Base-by-base conservation (phyloP, 1,284 basidiomycete genomes). In the Mycena sp. region DNA sequence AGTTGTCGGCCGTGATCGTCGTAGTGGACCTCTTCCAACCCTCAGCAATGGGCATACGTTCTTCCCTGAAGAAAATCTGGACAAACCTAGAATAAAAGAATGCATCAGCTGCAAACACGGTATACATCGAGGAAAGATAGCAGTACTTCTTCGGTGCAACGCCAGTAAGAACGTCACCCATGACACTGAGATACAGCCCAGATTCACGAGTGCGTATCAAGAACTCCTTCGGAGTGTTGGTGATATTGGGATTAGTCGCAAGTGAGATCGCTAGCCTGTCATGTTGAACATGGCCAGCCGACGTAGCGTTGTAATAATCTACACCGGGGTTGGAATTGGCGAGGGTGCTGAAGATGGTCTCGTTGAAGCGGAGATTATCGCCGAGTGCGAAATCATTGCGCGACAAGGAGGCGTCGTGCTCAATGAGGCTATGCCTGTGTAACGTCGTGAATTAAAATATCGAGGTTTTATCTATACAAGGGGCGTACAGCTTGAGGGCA, bases 221-320 rank as follows among this genome's bases (percentile, higher is more conserved):
- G 32, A 65, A 55, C 35, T 69, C 68, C 43, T 69, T 69, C 16
- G 25, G 44, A 21, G 69, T 69, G 40, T 71, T 65, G 29, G 52
- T 61, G 35, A 67, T 38, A 37, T 46, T 52, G 17, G 68, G 68
- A 41, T 71, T 68, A 9, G 21, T 52, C 19, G 32, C 48, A 28
- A 58, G 23, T 7, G 64, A 65, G 28, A 61, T 45, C 6, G 49
- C 62, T n/a, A 69, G 61, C 9, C 69, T 52, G 1, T 62, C 60
- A 6, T 61, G 43, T 51, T 52, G 35, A 14, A 71, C 69, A 7
- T 38, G 57, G 7, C 58, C 68, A 1, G 69, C 69, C 25, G 70
- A 71, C 6, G 69, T 67, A n/a, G 60, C 38, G 43, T 71, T 69
- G 58, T 71, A 71, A 28, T 63, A 69, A 43, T 71, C 61, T 11